phyloP scores from a whole-genome alignment of 345 rosid species.

The Syzygium oleosum region DNA sequence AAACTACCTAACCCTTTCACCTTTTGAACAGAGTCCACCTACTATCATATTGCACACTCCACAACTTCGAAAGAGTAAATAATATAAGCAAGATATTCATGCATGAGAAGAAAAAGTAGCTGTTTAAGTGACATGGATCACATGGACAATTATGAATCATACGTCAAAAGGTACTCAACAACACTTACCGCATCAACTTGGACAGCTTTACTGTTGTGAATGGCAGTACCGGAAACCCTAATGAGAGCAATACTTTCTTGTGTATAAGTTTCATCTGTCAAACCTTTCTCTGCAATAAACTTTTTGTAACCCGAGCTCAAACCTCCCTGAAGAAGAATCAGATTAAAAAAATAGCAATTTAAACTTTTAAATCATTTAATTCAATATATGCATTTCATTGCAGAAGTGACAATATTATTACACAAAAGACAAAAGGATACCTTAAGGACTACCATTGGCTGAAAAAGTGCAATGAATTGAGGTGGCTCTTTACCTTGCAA shows the following conservation, averaged over 20 bases:
- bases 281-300: constrained; percentile 48
- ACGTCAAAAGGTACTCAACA: background rate
- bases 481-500: constrained; percentile 96
- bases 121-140: background rate
- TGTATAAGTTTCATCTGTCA: constrained; percentile 60
- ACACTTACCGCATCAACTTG: constrained; percentile 80
- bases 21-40: background rate
- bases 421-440: constrained; percentile 19
- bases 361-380: background rate
- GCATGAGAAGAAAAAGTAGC: background rate
- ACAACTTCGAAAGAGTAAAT: background rate
- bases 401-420: background rate
- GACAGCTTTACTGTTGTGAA: constrained; percentile 61
- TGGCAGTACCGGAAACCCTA: constrained; percentile 70
- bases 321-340: constrained; percentile 59
- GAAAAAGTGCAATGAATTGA: constrained; percentile 86
- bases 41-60: background rate
- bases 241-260: constrained; percentile 70
- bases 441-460: constrained; percentile 89
- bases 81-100: background rate
- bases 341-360: background rate
- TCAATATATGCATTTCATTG: background rate
- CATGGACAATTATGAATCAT: background rate
- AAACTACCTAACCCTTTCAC: background rate
- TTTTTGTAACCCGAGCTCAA: constrained; percentile 87